Percentiles rank a stretch among this genome's conserved stretches.
These are phyloP conservation scores for Agrocybe chaxingu DNA, from an alignment of 768 basidiomycete genomes.

Conservation along the genomic window DNA sequence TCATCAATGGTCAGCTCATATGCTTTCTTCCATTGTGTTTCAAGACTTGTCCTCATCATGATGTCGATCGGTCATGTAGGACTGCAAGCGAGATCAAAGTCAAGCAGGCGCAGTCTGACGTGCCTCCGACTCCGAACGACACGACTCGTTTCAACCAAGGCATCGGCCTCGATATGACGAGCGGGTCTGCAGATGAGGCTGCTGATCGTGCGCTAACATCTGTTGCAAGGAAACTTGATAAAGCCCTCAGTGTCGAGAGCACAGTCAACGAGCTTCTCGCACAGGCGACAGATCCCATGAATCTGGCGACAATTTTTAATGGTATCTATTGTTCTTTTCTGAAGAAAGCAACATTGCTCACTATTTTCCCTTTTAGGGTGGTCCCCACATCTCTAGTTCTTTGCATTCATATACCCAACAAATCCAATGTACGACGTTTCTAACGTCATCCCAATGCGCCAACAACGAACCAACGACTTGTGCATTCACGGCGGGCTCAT, in stretches of 20 bases:
- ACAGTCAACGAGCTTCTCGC: conserved; percentile 91
- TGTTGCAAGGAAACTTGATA: conserved; percentile 81
- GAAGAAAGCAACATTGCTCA: background rate
- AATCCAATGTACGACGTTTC: no score
- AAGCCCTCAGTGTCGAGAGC: conserved; percentile 84
- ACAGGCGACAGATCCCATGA: conserved; percentile 75
- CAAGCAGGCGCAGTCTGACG: conserved; percentile 53
- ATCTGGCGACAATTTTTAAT: conserved; percentile 73
- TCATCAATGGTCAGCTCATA: conserved; percentile 71
- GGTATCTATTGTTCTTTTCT: conserved; percentile 31
- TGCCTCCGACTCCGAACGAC: conserved; percentile 19
- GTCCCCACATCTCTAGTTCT: conserved; percentile 6
- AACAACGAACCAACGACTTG: no score
- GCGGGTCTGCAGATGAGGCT: conserved; percentile 73
- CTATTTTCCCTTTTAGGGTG: conserved; percentile 5
- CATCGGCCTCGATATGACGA: conserved; percentile 59
- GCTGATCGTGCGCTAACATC: conserved; percentile 85
- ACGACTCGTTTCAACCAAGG: conserved; percentile 33
- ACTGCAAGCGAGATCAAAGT: conserved; percentile 76
- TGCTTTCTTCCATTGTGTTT: background rate
- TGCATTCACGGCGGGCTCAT: no score
- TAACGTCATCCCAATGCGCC: no score
- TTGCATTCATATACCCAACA: background rate
- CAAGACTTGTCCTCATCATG: conserved; percentile 1
- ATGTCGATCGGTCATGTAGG: conserved; percentile 35